Percentiles rank a stretch among this genome's conserved stretches.
Conservation (phyloP, 108 stramenopile genomes). For the Nitzschia palea region DNA sequence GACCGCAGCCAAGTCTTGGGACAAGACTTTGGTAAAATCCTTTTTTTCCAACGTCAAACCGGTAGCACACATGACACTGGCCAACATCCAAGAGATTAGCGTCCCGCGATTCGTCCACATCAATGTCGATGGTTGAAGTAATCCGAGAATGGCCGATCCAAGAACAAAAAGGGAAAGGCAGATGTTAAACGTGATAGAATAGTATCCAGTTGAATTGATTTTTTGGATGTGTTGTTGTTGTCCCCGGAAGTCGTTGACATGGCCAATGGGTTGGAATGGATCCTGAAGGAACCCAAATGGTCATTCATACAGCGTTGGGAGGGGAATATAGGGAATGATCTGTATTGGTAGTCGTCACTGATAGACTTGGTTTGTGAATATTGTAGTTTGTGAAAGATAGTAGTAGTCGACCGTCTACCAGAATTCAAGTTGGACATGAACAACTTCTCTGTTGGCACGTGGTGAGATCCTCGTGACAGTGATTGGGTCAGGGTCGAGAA, state of each 20-base stretch:
- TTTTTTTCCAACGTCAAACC: conserved; percentile 90
- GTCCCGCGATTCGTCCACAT: conserved; percentile 78
- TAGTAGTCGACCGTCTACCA: too few relatives aligned
- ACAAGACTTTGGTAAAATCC: conserved; percentile 78
- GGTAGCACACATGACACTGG: conserved; percentile 87
- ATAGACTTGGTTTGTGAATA: too few relatives aligned
- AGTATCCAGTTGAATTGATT: conserved; percentile 42
- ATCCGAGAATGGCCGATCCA: conserved; percentile 63
- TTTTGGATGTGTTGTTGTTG: neutral
- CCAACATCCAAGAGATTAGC: conserved; percentile 68
- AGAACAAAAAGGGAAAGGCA: conserved; percentile 88
- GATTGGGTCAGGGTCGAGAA: too few relatives aligned
- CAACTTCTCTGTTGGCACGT: too few relatives aligned
- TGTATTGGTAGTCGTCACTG: too few relatives aligned
- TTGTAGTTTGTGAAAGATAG: too few relatives aligned
- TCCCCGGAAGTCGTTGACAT: neutral
- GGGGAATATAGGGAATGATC: too few relatives aligned
- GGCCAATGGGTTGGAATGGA: too few relatives aligned
- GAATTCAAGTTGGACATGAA: too few relatives aligned
- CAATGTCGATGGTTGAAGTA: conserved; percentile 48
- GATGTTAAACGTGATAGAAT: conserved; percentile 69
- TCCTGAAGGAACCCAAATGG: too few relatives aligned
- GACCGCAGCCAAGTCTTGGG: conserved; percentile 52
- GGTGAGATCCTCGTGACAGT: too few relatives aligned
- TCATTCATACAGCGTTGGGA: too few relatives aligned